Percentiles rank a stretch among this genome's conserved stretches.
phyloP scores from a whole-genome alignment of 306 rosid species.

The Rosa lucieae region DNA sequence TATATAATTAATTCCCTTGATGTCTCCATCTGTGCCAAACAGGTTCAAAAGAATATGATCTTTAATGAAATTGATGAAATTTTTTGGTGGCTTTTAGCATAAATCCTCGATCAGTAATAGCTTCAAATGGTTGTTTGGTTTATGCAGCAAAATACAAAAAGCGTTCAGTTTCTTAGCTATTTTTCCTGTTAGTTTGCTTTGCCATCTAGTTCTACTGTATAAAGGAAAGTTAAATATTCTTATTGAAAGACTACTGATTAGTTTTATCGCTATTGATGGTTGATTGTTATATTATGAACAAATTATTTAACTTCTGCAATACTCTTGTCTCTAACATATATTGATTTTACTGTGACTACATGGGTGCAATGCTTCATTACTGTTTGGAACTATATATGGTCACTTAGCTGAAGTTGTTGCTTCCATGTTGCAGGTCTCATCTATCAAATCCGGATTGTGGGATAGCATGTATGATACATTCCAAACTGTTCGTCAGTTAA shows the following conservation, averaged over 20 bases:
- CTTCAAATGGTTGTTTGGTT: neutral
- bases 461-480: constrained; percentile 79
- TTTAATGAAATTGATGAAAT: neutral
- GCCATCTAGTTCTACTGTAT: neutral
- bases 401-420: neutral
- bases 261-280: neutral
- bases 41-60: neutral
- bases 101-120: neutral
- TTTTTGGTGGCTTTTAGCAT: neutral
- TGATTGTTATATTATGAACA: neutral
- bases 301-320: neutral
- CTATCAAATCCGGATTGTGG: constrained; percentile 80
- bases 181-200: neutral
- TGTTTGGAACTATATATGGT: neutral
- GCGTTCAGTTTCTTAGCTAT: neutral
- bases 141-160: neutral
- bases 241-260: neutral
- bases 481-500: constrained; percentile 48
- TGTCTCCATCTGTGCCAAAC: neutral
- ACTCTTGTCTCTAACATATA: neutral
- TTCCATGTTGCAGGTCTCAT: constrained; percentile 55
- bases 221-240: neutral
- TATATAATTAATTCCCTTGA: neutral
- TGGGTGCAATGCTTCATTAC: neutral
- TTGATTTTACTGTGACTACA: neutral